Base-by-base conservation (phyloP, 257 asterid species). In the Datura wrightii region DNA sequence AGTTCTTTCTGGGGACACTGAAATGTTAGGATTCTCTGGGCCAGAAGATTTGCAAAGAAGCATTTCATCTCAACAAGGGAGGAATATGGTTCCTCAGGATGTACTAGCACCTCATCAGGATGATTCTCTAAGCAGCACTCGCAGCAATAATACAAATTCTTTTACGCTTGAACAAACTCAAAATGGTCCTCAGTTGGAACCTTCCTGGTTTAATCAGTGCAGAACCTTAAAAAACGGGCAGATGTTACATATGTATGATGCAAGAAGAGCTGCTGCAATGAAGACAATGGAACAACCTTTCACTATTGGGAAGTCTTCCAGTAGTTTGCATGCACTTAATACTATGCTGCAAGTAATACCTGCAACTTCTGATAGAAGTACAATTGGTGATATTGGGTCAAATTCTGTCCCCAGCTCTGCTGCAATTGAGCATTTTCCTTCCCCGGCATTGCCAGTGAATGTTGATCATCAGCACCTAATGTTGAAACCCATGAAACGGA, bases 201-300 rank as follows among this genome's bases (percentile, higher is more conserved):
- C 97, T 46, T 92, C 98, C 42, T 92, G 95, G 97, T 92, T 93
- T 85, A 91, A 85, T 87, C 98, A 91, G 88, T 89, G 90, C 84
- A 97, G 92, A 79, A 86, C 91, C 82, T 89, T 91, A 41, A 92
- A 87, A 86, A 92, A 90, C 80, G 94, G 94, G 81, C 94, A 88
- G 87, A 79, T 88, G 84, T 84, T 88, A 85, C 90, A 89, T 0
- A 42, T 82, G 59, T 74, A 89, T 89, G 90, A 90, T 89, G 88
- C 93, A 41, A 88, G 48, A 7, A 83, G 83, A 85, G 86, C 85
- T 79, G 62, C 89, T 48, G 58, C 88, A 19, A 76, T 80, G 70
- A 91, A 82, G 85, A 76, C 91, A 18, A 87, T 71, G 62, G 97
- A 89, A 87, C 86, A 86, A 54, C 91, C 89, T 48, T 83, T 83